Conservation (phyloP, 768 basidiomycete genomes). For the Polyporus arcularius region DNA sequence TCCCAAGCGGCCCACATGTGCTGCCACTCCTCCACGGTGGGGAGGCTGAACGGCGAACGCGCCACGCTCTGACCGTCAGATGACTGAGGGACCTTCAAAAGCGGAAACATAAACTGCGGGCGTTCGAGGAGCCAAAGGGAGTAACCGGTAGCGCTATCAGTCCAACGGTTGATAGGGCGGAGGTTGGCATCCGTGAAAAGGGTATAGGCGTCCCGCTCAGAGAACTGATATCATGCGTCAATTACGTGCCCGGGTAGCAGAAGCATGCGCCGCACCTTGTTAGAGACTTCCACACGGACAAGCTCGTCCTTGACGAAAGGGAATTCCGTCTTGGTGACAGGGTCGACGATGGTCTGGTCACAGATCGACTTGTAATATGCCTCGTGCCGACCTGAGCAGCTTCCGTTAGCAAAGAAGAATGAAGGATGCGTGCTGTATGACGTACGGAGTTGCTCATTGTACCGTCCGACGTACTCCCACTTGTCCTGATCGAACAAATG, state of each 20-base stretch:
- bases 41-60: constrained; percentile 59
- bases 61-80: constrained; percentile 7
- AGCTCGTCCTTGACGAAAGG: constrained; percentile 71
- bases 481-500: constrained; percentile 60
- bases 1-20: constrained; percentile 91
- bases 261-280: constrained; percentile 64
- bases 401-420: neutral
- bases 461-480: constrained; percentile 71
- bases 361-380: constrained; percentile 76
- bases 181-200: constrained; percentile 77
- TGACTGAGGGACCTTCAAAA: constrained; percentile 43
- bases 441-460: constrained; percentile 57
- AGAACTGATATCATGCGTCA: constrained; percentile 56
- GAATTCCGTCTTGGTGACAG: constrained; percentile 44
- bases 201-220: constrained; percentile 62
- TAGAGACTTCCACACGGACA: constrained; percentile 82
- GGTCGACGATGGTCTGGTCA: constrained; percentile 57
- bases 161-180: constrained; percentile 87
- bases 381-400: constrained; percentile 69
- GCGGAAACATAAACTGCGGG: constrained; percentile 76
- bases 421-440: neutral
- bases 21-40: constrained; percentile 77
- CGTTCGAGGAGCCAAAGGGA: constrained; percentile 92
- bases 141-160: constrained; percentile 67
- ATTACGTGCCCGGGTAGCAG: neutral